These are phyloP conservation scores for Solanum acaule DNA, from an alignment of 257 asterid genomes.

Conservation along the genomic window DNA sequence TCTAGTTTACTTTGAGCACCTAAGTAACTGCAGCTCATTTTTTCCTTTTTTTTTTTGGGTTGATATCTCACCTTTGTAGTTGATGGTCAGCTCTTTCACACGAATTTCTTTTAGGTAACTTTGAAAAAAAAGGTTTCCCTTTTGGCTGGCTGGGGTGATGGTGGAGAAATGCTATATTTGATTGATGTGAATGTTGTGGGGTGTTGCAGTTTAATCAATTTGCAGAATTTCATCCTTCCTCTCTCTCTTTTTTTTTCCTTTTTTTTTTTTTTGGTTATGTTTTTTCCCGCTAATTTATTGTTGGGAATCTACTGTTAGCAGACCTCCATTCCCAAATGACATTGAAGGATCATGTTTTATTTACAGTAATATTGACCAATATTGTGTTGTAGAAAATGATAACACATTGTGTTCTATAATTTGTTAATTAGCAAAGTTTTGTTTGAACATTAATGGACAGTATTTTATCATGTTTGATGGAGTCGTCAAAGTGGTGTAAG, in stretches of 20 bases:
- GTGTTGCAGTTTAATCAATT: background rate
- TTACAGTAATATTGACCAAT: background rate
- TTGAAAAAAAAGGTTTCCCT: background rate
- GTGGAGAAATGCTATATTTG: background rate
- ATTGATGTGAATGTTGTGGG: background rate
- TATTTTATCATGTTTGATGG: background rate
- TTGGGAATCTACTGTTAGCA: background rate
- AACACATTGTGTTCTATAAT: background rate
- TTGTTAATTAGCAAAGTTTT: background rate
- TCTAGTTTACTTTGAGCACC: background rate
- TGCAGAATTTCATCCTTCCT: background rate
- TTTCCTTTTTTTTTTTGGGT: background rate
- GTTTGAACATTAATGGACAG: background rate
- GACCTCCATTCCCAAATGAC: background rate
- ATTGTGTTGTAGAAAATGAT: background rate
- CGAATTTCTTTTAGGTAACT: background rate
- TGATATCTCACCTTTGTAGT: background rate
- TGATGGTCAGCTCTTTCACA: background rate
- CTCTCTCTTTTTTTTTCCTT: too few species aligned
- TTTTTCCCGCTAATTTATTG: background rate
- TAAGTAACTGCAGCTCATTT: background rate
- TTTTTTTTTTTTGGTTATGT: too few species aligned
- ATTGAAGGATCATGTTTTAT: background rate
- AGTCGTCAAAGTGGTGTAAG: background rate
- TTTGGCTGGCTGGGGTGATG: background rate